phyloP scores from a whole-genome alignment of 176 grass and related monocot genomes.

The Alloteropsis semialata region DNA sequence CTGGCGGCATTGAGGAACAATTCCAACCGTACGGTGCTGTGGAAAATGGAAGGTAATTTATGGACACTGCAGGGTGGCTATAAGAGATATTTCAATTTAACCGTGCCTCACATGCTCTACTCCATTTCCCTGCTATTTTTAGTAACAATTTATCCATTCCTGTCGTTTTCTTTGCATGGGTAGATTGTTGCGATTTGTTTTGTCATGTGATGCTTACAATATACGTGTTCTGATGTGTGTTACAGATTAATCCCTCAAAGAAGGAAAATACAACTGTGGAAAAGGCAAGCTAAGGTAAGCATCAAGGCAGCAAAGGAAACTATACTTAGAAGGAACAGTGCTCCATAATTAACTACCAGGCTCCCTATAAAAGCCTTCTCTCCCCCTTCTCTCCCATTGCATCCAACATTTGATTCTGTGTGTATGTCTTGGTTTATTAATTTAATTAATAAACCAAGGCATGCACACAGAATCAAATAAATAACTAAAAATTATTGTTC shows the following conservation, averaged over 20 bases:
- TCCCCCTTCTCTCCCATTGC: neutral
- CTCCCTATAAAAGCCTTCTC: neutral
- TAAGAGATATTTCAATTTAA: neutral
- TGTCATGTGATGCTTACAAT: neutral
- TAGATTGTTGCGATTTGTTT: neutral
- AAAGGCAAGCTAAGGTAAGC: neutral
- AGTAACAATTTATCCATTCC: neutral
- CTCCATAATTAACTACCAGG: neutral
- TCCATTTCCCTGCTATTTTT: neutral
- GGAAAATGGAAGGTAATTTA: neutral
- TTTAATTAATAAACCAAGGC: slow-evolving; percentile 3
- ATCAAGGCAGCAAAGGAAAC: neutral
- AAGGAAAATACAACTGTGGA: neutral
- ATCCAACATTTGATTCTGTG: slow-evolving; percentile 12
- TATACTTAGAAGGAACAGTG: neutral
- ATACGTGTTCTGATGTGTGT: neutral
- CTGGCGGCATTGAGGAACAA: neutral
- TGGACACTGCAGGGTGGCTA: neutral
- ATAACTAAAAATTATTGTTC: neutral
- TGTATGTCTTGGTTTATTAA: slow-evolving; percentile 27
- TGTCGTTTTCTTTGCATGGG: neutral
- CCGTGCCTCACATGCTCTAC: neutral
- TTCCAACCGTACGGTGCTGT: neutral
- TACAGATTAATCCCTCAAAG: neutral
- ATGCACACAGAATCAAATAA: slow-evolving; percentile 9